Conservation (phyloP, 495 filamentous ascomycete species). For the Copromyces sp. region DNA sequence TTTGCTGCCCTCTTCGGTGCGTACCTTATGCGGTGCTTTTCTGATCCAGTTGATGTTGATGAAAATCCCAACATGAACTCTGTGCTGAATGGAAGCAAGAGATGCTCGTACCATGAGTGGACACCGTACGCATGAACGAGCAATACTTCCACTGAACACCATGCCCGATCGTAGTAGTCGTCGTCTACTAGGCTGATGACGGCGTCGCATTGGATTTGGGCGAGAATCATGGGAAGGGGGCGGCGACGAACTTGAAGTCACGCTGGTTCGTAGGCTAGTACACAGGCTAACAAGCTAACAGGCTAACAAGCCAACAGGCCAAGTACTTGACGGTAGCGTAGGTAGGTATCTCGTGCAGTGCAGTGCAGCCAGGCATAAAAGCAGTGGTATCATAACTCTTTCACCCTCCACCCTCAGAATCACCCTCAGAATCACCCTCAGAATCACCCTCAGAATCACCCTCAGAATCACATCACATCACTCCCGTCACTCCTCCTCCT, state of each 20-base stretch:
- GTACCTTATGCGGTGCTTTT: too few relatives aligned
- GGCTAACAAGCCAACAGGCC: background rate
- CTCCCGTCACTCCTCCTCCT: background rate
- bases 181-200: slow-evolving; percentile 14
- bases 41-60: too few relatives aligned
- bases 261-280: background rate
- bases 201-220: slow-evolving; percentile 19
- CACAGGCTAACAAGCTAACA: background rate
- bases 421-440: too few relatives aligned
- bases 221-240: slow-evolving; percentile 16
- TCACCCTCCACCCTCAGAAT: too few relatives aligned
- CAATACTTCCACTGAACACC: slow-evolving; percentile 19
- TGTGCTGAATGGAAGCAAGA: background rate
- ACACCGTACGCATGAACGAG: slow-evolving; percentile 10
- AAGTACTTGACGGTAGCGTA: too few relatives aligned
- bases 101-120: slow-evolving; percentile 17
- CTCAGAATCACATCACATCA: background rate
- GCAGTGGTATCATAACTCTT: background rate
- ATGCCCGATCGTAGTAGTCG: slow-evolving; percentile 13
- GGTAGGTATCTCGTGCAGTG: too few relatives aligned
- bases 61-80: too few relatives aligned
- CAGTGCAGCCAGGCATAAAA: too few relatives aligned
- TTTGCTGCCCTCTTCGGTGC: too few relatives aligned
- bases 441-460: too few relatives aligned
- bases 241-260: background rate